Conservation (phyloP, 1,139 yeast genomes). For the Yamadazyma buinensis region DNA sequence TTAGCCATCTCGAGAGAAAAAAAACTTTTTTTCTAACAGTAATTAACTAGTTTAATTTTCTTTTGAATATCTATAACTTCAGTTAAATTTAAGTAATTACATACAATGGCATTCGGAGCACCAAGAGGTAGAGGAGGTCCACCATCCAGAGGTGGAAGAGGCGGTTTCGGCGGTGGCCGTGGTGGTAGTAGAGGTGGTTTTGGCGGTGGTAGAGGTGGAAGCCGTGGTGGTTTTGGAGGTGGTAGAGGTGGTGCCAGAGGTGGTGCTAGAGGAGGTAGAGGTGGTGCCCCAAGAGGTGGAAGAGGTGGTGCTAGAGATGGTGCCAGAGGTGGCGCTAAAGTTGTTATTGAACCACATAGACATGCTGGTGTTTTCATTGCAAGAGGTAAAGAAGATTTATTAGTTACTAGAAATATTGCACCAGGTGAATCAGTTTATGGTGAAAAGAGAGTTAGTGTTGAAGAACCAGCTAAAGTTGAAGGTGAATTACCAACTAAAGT, state of each 20-base stretch:
- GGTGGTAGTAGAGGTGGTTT: conserved; percentile 52
- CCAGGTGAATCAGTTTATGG: conserved; percentile 99
- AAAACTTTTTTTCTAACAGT: conserved; percentile 1
- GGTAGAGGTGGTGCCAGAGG: conserved; percentile 33
- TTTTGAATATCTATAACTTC: not conserved
- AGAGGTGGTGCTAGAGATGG: conserved; percentile 79
- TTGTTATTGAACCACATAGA: conserved; percentile 96
- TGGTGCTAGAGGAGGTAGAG: conserved; percentile 41
- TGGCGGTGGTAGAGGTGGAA: conserved; percentile 39
- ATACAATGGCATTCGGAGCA: conserved; percentile 29
- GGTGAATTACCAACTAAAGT: conserved; percentile 89
- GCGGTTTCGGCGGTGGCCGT: conserved; percentile 55
- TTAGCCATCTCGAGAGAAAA: conserved; percentile 11
- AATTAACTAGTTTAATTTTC: not conserved
- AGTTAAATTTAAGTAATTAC: not conserved
- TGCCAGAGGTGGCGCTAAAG: conserved; percentile 86
- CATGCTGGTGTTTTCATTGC: conserved; percentile 98
- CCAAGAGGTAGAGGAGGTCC: conserved; percentile 44
- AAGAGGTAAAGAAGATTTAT: conserved; percentile 98
- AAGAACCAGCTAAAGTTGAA: conserved; percentile 85
- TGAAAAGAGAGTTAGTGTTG: conserved; percentile 92
- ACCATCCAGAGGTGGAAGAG: conserved; percentile 37
- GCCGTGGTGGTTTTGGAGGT: conserved; percentile 42
- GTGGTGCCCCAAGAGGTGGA: conserved; percentile 61
- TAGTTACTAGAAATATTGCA: conserved; percentile 93